phyloP scores from a whole-genome alignment of 176 grass and related monocot genomes.

The Thalia dealbata region DNA sequence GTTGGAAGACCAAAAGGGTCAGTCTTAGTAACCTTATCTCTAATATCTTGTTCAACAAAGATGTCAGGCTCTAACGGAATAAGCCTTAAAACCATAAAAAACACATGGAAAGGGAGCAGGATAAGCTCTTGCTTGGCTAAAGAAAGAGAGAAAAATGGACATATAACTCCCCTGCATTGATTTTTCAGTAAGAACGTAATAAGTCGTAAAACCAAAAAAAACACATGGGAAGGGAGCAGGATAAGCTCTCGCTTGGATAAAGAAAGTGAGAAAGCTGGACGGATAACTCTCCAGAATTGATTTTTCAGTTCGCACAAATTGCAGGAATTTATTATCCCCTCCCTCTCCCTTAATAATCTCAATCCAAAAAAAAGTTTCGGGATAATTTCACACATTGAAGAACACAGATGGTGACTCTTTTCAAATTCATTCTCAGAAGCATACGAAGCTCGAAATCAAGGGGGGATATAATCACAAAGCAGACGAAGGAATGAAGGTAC shows the following conservation, averaged over 20 bases:
- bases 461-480: neutral
- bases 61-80: neutral
- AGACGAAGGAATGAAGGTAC: neutral
- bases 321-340: too few relatives aligned
- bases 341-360: too few relatives aligned
- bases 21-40: neutral
- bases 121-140: neutral
- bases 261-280: too few relatives aligned
- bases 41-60: neutral
- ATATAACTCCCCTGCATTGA: neutral
- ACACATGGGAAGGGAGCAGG: too few relatives aligned
- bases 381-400: too few relatives aligned
- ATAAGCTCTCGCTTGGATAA: neutral
- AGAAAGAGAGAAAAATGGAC: neutral
- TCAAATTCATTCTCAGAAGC: too few relatives aligned
- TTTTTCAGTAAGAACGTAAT: neutral
- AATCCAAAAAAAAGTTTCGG: too few relatives aligned
- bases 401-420: too few relatives aligned
- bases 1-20: slow-evolving; percentile 14
- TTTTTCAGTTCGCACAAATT: neutral
- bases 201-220: neutral
- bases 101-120: too few relatives aligned
- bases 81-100: neutral
- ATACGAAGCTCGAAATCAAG: neutral
- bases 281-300: neutral